phyloP scores from a whole-genome alignment of 2,329 filamentous ascomycete genomes.

The Apiospora rasikravindrae region DNA sequence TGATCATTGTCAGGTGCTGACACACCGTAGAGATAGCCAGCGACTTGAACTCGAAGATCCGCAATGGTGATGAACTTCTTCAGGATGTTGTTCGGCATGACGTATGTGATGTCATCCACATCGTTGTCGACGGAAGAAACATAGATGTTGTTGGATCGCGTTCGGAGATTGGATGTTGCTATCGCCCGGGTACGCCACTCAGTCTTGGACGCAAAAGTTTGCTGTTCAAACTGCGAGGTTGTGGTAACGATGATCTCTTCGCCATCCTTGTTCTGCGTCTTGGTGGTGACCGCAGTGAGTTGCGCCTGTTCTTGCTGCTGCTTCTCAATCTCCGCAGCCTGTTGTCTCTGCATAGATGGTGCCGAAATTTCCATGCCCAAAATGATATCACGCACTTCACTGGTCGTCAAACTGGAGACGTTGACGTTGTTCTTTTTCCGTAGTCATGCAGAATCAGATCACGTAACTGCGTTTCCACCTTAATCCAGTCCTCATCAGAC shows the following conservation, averaged over 20 bases:
- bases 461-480: slow-evolving; percentile 95
- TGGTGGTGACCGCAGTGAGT: slow-evolving; percentile 94
- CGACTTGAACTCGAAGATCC: slow-evolving; percentile 94
- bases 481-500: slow-evolving; percentile 97
- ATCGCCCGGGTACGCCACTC: slow-evolving; percentile 98
- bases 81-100: slow-evolving; percentile 98
- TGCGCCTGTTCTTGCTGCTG: slow-evolving; percentile 97
- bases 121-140: slow-evolving; percentile 95
- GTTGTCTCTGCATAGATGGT: slow-evolving; percentile 96
- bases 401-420: slow-evolving; percentile 92
- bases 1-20: slow-evolving; percentile 94
- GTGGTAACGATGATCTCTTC: slow-evolving; percentile 99
- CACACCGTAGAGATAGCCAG: slow-evolving; percentile 91
- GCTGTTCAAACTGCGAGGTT: slow-evolving; percentile 96
- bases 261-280: slow-evolving; percentile 95
- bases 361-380: slow-evolving; percentile 99
- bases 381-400: slow-evolving; percentile 97
- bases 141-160: slow-evolving; percentile 96
- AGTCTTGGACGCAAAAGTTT: slow-evolving; percentile 97
- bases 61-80: slow-evolving; percentile 98
- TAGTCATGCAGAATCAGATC: slow-evolving; percentile 98
- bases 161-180: slow-evolving; percentile 92
- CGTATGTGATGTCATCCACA: slow-evolving; percentile 90
- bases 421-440: slow-evolving; percentile 99
- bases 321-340: slow-evolving; percentile 98